A percentile compares a stretch with the other conserved stretches of the same genome.
Evolutionary conservation across 2,329 filamentous ascomycete genomes (phyloP).

Genomic region (Zymoseptoria pseudotritici): DNA sequence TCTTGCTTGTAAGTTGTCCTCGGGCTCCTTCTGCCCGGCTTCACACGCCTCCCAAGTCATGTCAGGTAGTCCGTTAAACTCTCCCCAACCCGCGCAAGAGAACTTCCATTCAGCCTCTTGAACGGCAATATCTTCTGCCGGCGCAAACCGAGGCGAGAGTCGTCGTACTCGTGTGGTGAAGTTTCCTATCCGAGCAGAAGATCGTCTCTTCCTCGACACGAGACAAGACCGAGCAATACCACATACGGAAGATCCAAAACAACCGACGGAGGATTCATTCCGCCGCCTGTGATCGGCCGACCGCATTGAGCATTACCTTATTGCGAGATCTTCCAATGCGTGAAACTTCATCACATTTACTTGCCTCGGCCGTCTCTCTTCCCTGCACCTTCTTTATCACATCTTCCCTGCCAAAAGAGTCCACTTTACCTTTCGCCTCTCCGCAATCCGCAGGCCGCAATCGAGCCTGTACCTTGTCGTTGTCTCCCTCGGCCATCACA

Average conservation of each 20-base stretch:
- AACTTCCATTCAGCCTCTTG: too few relatives aligned
- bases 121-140: too few relatives aligned
- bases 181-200: not conserved
- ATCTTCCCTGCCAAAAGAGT: not conserved
- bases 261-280: too few relatives aligned
- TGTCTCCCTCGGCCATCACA: not conserved
- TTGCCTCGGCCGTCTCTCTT: not conserved
- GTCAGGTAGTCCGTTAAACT: too few relatives aligned
- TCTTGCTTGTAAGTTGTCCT: not conserved
- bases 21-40: not conserved
- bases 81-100: too few relatives aligned
- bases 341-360: not conserved
- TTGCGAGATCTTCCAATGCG: not conserved
- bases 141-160: too few relatives aligned
- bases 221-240: not conserved
- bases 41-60: not conserved
- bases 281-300: too few relatives aligned
- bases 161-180: not conserved
- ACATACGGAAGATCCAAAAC: not conserved
- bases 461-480: not conserved
- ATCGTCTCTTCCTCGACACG: not conserved
- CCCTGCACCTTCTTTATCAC: not conserved
- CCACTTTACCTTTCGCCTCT: not conserved
- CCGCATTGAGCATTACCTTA: too few relatives aligned
- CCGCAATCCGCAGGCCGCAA: not conserved